A percentile compares a stretch with the other conserved stretches of the same genome.
phyloP scores from a whole-genome alignment of 2,329 filamentous ascomycete species.

The Ophiostoma novo-ulmi region DNA sequence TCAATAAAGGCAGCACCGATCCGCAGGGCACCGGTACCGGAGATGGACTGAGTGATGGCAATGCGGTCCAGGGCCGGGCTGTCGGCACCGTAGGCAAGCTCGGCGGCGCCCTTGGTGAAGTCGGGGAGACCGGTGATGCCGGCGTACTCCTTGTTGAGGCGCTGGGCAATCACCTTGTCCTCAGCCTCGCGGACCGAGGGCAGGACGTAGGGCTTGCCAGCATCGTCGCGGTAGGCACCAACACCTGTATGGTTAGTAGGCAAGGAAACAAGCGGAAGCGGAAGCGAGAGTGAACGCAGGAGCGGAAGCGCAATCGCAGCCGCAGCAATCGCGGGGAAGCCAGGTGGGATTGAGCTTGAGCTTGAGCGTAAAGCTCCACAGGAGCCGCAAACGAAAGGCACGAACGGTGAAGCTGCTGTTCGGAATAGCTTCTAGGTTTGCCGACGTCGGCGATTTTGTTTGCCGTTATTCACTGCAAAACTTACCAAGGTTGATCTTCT shows the following conservation, averaged over 20 bases:
- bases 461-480: not conserved
- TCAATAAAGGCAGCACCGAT: slow-evolving; percentile 91
- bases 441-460: not conserved
- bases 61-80: slow-evolving; percentile 72
- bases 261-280: slow-evolving; percentile 13
- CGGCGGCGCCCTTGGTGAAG: slow-evolving; percentile 87
- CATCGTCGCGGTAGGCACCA: slow-evolving; percentile 95
- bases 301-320: not conserved
- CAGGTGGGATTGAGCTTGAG: slow-evolving; percentile 15
- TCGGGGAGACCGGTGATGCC: slow-evolving; percentile 93
- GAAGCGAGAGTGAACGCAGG: not conserved
- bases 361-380: not conserved
- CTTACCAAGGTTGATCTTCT: slow-evolving; percentile 95
- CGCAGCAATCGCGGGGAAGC: slow-evolving; percentile 13
- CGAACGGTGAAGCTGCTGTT: not conserved
- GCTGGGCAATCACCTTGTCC: slow-evolving; percentile 71
- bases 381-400: slow-evolving; percentile 18
- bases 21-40: slow-evolving; percentile 90
- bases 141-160: slow-evolving; percentile 94
- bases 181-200: slow-evolving; percentile 88
- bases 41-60: slow-evolving; percentile 96
- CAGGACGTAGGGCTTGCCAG: slow-evolving; percentile 96
- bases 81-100: slow-evolving; percentile 79
- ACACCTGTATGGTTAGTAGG: slow-evolving; percentile 55
- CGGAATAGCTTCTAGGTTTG: not conserved